These are phyloP conservation scores for Debaryomyces singareniensis DNA, from an alignment of 1,139 yeast genomes.

Conservation along the genomic window DNA sequence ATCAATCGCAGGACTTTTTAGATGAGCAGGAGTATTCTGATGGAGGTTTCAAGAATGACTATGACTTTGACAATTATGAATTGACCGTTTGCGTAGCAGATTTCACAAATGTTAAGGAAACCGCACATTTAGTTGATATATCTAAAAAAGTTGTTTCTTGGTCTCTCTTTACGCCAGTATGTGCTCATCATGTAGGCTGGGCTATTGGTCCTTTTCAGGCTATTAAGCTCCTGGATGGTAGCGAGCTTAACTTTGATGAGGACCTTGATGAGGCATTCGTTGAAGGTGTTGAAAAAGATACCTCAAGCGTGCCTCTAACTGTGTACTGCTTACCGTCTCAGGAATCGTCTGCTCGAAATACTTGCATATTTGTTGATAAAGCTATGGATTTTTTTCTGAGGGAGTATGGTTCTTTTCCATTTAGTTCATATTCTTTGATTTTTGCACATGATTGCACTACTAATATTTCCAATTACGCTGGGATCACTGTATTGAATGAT, in stretches of 20 bases:
- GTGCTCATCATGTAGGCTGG: constrained; percentile 97
- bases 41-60: no score
- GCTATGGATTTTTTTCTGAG: constrained; percentile 80
- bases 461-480: constrained; percentile 61
- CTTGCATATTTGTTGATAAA: constrained; percentile 68
- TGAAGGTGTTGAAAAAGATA: constrained; percentile 25
- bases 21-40: constrained; percentile 13
- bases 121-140: constrained; percentile 49
- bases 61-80: constrained; percentile 34
- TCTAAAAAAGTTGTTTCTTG: constrained; percentile 74
- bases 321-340: constrained; percentile 56
- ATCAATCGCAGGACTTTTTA: constrained; percentile 7
- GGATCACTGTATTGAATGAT: constrained; percentile 63
- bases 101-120: constrained; percentile 42
- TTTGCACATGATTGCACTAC: constrained; percentile 60
- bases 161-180: constrained; percentile 78
- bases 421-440: constrained; percentile 70
- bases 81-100: constrained; percentile 77
- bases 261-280: constrained; percentile 32
- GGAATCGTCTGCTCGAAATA: constrained; percentile 56
- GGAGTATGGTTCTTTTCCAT: constrained; percentile 93
- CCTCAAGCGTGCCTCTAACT: constrained; percentile 43
- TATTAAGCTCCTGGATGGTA: constrained; percentile 38
- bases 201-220: constrained; percentile 83
- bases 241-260: constrained; percentile 27